Conservation (phyloP, 169 alveolate species). For the Perkinsus olseni region DNA sequence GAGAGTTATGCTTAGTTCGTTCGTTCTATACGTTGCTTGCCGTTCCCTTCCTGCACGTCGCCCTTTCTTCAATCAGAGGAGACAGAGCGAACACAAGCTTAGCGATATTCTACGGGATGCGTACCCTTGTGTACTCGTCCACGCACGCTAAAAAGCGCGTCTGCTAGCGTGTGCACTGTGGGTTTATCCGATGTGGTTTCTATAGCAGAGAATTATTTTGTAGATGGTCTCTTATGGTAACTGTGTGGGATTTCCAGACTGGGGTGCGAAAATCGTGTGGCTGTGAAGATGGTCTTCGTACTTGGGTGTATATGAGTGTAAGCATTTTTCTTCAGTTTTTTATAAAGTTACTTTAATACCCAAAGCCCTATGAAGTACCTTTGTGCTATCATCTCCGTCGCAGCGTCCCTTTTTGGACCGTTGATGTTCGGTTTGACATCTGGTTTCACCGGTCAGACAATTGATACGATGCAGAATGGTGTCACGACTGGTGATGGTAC, state of each 20-base stretch:
- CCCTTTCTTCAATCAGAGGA: background rate
- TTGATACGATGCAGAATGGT: background rate
- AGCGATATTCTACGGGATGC: background rate
- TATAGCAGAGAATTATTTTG: no score
- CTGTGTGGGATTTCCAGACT: no score
- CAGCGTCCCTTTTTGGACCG: background rate
- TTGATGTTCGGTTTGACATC: background rate
- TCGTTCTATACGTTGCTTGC: no score
- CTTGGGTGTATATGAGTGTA: background rate
- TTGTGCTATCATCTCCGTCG: background rate
- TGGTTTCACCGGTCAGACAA: background rate
- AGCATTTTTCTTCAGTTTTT: background rate
- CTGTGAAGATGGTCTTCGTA: background rate
- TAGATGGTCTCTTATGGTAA: no score
- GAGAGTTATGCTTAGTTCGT: no score
- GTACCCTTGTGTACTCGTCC: background rate
- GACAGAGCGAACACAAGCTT: background rate
- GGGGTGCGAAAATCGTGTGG: no score
- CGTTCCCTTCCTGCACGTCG: no score
- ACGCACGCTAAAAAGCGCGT: background rate
- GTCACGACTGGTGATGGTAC: background rate
- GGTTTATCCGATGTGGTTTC: no score
- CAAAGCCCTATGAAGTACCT: background rate
- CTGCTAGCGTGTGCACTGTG: background rate
- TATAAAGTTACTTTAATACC: background rate